These are phyloP conservation scores for Cynanchum wilfordii DNA, from an alignment of 257 asterid genomes.

Conservation along the genomic window DNA sequence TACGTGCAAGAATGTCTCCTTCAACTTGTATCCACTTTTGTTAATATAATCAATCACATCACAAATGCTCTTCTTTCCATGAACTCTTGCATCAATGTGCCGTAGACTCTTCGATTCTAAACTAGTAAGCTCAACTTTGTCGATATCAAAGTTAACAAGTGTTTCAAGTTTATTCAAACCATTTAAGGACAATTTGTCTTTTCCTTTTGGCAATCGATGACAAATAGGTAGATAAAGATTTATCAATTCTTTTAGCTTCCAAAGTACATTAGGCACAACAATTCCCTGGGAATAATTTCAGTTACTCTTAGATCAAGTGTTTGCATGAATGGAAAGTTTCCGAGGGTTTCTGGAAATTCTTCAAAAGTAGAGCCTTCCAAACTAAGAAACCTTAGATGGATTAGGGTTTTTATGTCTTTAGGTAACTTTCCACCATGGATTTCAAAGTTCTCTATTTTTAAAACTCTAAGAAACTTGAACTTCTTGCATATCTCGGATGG, in stretches of 20 bases:
- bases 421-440: not conserved
- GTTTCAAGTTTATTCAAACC: not conserved
- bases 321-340: not conserved
- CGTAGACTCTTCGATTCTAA: not conserved
- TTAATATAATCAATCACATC: not conserved
- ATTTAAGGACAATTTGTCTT: not conserved
- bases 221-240: not conserved
- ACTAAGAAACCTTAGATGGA: not conserved
- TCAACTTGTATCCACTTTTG: not conserved
- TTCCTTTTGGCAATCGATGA: not conserved
- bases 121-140: not conserved
- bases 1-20: not conserved
- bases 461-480: not conserved
- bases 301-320: not conserved
- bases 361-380: not conserved
- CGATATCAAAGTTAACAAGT: not conserved
- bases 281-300: too few relatives aligned
- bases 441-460: not conserved
- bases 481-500: not conserved
- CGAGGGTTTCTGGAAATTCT: not conserved
- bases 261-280: not conserved
- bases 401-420: not conserved
- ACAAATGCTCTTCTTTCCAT: not conserved
- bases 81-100: not conserved
- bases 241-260: not conserved